Evolutionary conservation across 2,329 filamentous ascomycete genomes (phyloP).

Genomic region (Ophiosphaerella korrae): DNA sequence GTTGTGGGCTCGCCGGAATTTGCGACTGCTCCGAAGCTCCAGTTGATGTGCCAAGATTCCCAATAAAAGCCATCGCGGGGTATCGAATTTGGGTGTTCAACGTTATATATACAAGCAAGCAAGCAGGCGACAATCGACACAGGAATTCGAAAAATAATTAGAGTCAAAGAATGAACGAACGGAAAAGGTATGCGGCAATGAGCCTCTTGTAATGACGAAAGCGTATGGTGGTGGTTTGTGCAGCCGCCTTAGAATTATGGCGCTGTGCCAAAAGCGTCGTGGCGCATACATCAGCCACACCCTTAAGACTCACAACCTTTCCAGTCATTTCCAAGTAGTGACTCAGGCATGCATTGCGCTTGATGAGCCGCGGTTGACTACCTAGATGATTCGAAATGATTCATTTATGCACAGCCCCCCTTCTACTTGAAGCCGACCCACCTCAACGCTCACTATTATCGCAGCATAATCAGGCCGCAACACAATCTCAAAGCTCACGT

Average conservation of each 20-base stretch:
- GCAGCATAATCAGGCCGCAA: too few relatives aligned
- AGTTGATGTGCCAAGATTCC: constrained; percentile 16
- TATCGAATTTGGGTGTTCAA: constrained; percentile 13
- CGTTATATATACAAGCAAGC: constrained; percentile 1
- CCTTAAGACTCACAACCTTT: neutral
- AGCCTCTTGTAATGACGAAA: constrained; percentile 21
- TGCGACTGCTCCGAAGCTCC: constrained; percentile 29
- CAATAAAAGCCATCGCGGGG: constrained; percentile 43
- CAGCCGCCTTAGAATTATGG: constrained; percentile 26
- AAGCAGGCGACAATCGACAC: neutral
- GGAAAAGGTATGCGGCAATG: constrained; percentile 13
- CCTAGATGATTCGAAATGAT: constrained; percentile 35
- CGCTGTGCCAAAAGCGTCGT: constrained; percentile 32
- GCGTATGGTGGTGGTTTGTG: constrained; percentile 18
- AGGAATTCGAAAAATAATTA: neutral
- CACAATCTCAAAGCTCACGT: constrained; percentile 39
- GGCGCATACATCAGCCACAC: constrained; percentile 20
- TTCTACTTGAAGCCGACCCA: neutral
- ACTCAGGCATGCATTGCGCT: constrained; percentile 22
- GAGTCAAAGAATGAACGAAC: neutral
- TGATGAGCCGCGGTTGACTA: constrained; percentile 10
- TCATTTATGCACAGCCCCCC: constrained; percentile 1
- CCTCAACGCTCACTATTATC: too few relatives aligned
- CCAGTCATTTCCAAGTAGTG: constrained; percentile 23
- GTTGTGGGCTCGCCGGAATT: constrained; percentile 31